Evolutionary conservation across 2,329 filamentous ascomycete species (phyloP).

Genomic region (Didymella pomorum): DNA sequence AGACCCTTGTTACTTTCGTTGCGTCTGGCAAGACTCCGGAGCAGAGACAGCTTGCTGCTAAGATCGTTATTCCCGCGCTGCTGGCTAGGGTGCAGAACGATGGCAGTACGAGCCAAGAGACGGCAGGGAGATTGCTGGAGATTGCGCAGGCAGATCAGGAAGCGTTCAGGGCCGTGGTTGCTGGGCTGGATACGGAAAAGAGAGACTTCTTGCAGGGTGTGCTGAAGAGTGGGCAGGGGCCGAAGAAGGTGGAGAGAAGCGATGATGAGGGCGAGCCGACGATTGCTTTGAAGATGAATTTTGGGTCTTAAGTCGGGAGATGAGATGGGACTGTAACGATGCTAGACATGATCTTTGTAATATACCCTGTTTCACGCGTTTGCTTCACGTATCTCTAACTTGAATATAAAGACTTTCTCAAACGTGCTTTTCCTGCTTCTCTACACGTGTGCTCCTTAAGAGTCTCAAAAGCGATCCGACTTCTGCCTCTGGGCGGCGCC

Average conservation of each 20-base stretch:
- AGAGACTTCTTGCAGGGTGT: constrained; percentile 82
- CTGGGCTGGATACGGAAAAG: constrained; percentile 72
- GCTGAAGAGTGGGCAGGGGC: constrained; percentile 66
- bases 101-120: constrained; percentile 67
- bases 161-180: constrained; percentile 78
- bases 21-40: constrained; percentile 48
- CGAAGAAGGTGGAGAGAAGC: constrained; percentile 59
- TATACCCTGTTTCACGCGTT: constrained; percentile 6
- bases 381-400: background rate
- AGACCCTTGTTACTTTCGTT: constrained; percentile 78
- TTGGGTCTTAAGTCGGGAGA: constrained; percentile 52
- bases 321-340: background rate
- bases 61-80: constrained; percentile 78
- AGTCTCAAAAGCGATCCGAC: too few relatives aligned
- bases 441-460: too few relatives aligned
- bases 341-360: background rate
- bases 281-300: constrained; percentile 96
- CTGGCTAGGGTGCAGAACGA: constrained; percentile 75
- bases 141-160: constrained; percentile 77
- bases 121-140: constrained; percentile 78
- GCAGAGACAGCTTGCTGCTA: constrained; percentile 66
- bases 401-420: too few relatives aligned
- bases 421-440: too few relatives aligned
- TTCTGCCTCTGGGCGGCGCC: too few relatives aligned
- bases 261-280: constrained; percentile 70